Evolutionary conservation across 163 green algal species (phyloP).

Genomic region (Coccomyxa subellipsoidea): DNA sequence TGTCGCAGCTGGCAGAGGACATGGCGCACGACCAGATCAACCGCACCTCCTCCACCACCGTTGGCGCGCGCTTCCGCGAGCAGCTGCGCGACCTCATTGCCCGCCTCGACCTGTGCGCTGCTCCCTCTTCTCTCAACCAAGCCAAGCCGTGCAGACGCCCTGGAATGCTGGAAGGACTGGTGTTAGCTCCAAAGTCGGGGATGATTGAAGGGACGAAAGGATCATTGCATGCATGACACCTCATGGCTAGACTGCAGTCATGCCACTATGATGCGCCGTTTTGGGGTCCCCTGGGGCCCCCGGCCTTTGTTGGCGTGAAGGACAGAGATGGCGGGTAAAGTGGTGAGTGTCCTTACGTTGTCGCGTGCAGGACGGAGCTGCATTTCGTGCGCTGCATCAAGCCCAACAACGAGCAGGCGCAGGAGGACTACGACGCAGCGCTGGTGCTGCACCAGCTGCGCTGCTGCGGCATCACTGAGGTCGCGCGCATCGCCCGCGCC

Average conservation of each 20-base stretch:
- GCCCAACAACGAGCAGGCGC: constrained; percentile 70
- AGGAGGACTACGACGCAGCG: constrained; percentile 44
- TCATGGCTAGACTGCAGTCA: no score
- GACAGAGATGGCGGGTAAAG: no score
- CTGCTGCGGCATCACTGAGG: constrained; percentile 88
- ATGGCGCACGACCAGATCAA: constrained; percentile 29
- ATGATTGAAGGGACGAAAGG: no score
- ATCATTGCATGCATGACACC: no score
- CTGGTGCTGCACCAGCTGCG: constrained; percentile 76
- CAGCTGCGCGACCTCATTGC: constrained; percentile 80
- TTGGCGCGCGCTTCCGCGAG: constrained; percentile 65
- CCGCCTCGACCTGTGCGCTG: constrained; percentile 58
- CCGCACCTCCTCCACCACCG: constrained; percentile 46
- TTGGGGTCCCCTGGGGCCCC: no score
- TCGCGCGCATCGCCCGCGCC: constrained; percentile 74
- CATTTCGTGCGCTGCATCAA: constrained; percentile 97
- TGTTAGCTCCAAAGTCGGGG: no score
- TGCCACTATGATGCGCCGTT: no score
- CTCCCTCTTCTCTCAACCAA: neutral
- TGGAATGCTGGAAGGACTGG: no score
- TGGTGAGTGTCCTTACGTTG: no score
- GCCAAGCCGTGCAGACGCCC: neutral
- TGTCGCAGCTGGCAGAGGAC: constrained; percentile 37
- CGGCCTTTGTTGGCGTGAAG: no score
- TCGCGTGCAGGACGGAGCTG: constrained; percentile 69